A percentile compares a stretch with the other conserved stretches of the same genome.
These are phyloP conservation scores for Primulina eburnea DNA, from an alignment of 257 asterid species.

Conservation along the genomic window DNA sequence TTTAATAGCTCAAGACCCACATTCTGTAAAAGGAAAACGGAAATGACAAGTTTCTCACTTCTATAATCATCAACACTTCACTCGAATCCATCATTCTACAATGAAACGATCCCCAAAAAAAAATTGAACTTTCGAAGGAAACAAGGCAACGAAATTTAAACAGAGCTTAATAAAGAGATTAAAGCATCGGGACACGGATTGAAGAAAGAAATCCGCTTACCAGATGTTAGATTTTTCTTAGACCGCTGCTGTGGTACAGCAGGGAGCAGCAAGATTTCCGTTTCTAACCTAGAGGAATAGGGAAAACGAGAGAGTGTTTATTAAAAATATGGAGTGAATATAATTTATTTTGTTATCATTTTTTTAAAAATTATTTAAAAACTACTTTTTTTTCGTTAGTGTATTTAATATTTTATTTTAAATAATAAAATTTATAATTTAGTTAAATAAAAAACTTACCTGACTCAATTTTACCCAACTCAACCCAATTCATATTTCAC, in stretches of 20 bases:
- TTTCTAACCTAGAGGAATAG: no score
- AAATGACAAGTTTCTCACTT: background rate
- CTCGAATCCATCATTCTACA: background rate
- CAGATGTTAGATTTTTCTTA: background rate
- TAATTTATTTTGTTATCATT: no score
- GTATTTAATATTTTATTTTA: no score
- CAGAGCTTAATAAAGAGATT: background rate
- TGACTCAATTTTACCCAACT: no score
- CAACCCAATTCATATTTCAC: no score
- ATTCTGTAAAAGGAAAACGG: background rate
- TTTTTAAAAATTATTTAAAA: no score
- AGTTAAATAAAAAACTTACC: no score
- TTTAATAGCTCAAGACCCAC: conserved; percentile 8
- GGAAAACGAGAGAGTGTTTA: no score
- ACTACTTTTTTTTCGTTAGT: no score
- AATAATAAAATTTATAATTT: no score
- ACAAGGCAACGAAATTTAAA: background rate
- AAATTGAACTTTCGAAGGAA: background rate
- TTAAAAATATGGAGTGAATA: no score
- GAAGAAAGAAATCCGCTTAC: background rate
- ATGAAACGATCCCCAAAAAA: no score
- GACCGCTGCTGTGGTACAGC: conserved; percentile 14
- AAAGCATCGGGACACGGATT: background rate
- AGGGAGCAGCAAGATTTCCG: background rate
- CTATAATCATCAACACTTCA: background rate